A percentile compares a stretch with the other conserved stretches of the same genome.
These are phyloP conservation scores for Galerina marginata DNA, from an alignment of 768 basidiomycete species.

Conservation along the genomic window DNA sequence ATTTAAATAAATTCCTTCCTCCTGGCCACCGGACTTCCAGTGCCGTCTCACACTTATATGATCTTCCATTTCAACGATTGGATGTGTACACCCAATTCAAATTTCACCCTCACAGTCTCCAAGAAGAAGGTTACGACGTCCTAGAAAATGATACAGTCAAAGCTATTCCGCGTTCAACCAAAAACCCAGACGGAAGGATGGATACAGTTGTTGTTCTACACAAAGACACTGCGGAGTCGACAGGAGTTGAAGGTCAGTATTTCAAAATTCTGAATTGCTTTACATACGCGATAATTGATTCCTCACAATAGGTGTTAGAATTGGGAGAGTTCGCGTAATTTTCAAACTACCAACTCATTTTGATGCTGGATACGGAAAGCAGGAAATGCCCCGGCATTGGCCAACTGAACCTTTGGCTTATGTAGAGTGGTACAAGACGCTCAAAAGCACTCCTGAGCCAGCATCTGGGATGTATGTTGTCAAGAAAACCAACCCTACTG, in stretches of 20 bases:
- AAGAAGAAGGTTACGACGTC: slow-evolving; percentile 12
- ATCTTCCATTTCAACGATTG: slow-evolving; percentile 21
- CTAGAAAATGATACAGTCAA: slow-evolving; percentile 20
- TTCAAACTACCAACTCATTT: slow-evolving; percentile 10
- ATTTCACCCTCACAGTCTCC: slow-evolving; percentile 22
- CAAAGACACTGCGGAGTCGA: slow-evolving; percentile 19
- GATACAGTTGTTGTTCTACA: slow-evolving; percentile 26
- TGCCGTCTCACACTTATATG: not conserved
- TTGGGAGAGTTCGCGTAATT: slow-evolving; percentile 7
- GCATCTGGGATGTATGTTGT: slow-evolving; percentile 8
- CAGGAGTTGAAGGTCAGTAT: slow-evolving; percentile 17
- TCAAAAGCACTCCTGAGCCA: not conserved
- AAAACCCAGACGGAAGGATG: slow-evolving; percentile 14
- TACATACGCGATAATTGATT: not conserved
- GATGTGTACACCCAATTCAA: slow-evolving; percentile 26
- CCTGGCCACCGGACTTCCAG: not conserved
- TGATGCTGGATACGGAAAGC: not conserved
- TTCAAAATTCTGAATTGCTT: not conserved
- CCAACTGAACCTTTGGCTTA: slow-evolving; percentile 10
- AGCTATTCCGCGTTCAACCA: slow-evolving; percentile 13
- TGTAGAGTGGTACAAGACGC: slow-evolving; percentile 13
- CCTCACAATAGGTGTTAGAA: not conserved
- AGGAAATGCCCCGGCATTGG: not conserved
- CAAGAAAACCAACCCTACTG: not conserved
- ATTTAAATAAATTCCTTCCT: slow-evolving; percentile 30